Percentiles rank a stretch among this genome's conserved stretches.
These are phyloP conservation scores for Geosmithia morbida DNA, from an alignment of 2,329 filamentous ascomycete genomes.

Conservation along the genomic window DNA sequence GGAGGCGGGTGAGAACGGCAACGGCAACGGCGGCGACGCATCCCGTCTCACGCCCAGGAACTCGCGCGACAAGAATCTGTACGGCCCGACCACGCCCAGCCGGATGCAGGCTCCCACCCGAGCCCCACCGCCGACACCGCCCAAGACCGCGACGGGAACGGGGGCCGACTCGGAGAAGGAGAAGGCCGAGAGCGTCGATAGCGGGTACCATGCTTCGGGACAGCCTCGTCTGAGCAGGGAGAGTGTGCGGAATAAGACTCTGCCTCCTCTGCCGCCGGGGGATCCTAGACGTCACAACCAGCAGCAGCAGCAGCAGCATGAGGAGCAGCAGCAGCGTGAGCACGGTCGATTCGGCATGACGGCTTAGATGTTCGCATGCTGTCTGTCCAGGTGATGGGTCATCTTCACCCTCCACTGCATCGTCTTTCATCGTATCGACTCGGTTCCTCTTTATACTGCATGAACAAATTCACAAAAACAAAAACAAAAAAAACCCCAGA, in stretches of 20 bases:
- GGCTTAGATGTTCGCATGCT: constrained; percentile 9
- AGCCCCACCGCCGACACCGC: constrained; percentile 19
- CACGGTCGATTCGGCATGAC: constrained; percentile 14
- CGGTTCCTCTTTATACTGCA: too few relatives aligned
- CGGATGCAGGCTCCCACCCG: constrained; percentile 27
- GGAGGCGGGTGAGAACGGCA: constrained; percentile 62
- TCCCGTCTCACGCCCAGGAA: neutral
- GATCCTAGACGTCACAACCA: constrained; percentile 6
- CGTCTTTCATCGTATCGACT: too few relatives aligned
- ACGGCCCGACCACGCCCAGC: constrained; percentile 24
- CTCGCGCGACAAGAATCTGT: neutral
- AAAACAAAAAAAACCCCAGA: neutral
- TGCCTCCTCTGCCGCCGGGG: constrained; percentile 43
- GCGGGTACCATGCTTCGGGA: constrained; percentile 20
- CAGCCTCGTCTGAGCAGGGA: constrained; percentile 30
- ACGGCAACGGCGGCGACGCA: neutral
- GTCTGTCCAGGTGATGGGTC: constrained; percentile 2
- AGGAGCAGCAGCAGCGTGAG: constrained; percentile 2
- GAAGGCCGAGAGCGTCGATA: constrained; percentile 33
- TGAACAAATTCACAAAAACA: too few relatives aligned
- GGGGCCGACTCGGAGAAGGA: constrained; percentile 5
- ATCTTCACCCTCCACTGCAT: too few relatives aligned
- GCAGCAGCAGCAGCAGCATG: too few relatives aligned
- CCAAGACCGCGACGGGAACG: constrained; percentile 5
- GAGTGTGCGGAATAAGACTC: constrained; percentile 40